Evolutionary conservation across 2,329 filamentous ascomycete genomes (phyloP), one percentile per base, ranked within the genome.

Genomic region (Triangularia setosa): DNA sequence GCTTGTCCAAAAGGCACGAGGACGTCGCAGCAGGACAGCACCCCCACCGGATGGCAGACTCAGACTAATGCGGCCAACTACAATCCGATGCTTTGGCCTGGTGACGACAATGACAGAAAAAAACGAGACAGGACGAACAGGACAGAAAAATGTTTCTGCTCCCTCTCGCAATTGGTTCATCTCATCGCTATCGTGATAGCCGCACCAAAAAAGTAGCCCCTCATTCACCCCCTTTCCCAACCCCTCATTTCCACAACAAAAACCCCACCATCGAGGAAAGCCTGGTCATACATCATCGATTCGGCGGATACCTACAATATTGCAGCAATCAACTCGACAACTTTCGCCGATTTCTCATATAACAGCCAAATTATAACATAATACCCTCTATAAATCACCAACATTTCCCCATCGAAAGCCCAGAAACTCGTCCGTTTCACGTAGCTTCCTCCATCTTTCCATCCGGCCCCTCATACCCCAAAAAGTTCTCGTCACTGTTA

Each of bases 21-120:
- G 64, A 30, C 53, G 61, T 55, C 61, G 60, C 61, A 65, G 56
- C 57, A 60, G 63, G 60, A 44, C 44, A 21, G 55, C 55, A 35
- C 14, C 23, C 18, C 28, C 55, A 24, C 56, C 44, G n/a, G 14
- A 60, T 24, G 63, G 55, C 33, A 53, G 53, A 61, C 58, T 48
- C 52, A 55, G 40, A 21, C 40, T 48, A 48, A 18, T 48, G 40
- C 18, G 12, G n/a, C 63, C 63, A 58, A 58, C 58, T 58, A 52
- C 23, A 58, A 30, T 23, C 59, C 59, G 18, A 21, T 21, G 55
- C 27, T 48, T 7, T 14, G 25, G 25, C 52, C 57, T 44, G 33
- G 57, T 57, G 62, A 58, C 8, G 57, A 27, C 5, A 12, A 63
- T 55, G 57, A 63, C 48, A 60, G 40, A 9, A 21, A 21, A 48